Base-by-base conservation (phyloP, 1,139 yeast species). In the Wickerhamiella infanticola region DNA sequence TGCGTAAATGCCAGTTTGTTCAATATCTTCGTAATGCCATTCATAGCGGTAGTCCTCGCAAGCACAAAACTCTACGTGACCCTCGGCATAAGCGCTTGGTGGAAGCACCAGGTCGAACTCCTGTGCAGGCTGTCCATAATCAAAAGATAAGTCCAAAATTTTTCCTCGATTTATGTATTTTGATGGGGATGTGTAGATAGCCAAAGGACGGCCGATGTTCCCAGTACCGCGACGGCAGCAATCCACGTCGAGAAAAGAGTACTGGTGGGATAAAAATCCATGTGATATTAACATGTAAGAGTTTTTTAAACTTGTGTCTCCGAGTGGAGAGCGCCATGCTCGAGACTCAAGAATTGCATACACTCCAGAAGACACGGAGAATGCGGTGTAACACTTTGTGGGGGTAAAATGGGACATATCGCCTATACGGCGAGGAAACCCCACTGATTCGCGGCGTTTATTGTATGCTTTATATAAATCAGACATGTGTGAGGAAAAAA, bases 311-410 rank as follows among this genome's bases (percentile, higher is more conserved):
- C 38, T 33, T 3, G 50, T 45, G 3, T 5, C 43, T 27, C 24
- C 48, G 37, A 4, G 29, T 27, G 3, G 50, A 50, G 1, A 51
- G 48, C 35, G 24, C 41, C 13, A 50, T 7, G 33, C 33, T 7
- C 33, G 33, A 11, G 33, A 29, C 33, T 29, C 33, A 7, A 29
- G 11, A 29, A 29, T 48, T 29, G 58, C 58, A 47, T 49, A 51
- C 24, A 49, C 49, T 9, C 53, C 50, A 1, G 44, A 27, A 6
- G 41, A 39, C 11, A 53, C 38, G 37, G 41, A 40, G 23, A 59
- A 37, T 1, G 62, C 59, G 1, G 53, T 51, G 25, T 54, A 47
- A 3, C 55, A 42, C 18, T 41, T 45, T 6, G 43, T 45, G 35
- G 44, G 40, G 5, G 8, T 48, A 13, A 37, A 39, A 8, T 43